Conservation (phyloP, 331 rosid genomes). For the Malus hybrid region DNA sequence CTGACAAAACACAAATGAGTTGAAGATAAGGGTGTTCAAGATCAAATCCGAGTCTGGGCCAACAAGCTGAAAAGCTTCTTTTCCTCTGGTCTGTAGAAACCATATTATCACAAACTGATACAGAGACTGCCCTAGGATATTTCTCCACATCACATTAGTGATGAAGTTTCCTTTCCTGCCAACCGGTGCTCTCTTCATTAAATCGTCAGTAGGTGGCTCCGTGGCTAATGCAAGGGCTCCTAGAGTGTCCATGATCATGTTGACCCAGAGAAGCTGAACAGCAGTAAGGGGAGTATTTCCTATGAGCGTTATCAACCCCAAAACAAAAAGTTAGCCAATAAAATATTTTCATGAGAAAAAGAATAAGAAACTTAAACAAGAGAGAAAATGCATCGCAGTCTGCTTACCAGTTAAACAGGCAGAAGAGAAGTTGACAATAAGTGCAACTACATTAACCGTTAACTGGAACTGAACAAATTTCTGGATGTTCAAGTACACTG, state of each 20-base stretch:
- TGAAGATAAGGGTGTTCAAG: slow-evolving; percentile 86
- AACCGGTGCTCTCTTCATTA: slow-evolving; percentile 90
- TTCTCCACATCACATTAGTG: slow-evolving; percentile 96
- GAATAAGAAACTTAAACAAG: neutral
- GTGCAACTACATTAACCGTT: slow-evolving; percentile 91
- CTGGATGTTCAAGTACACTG: slow-evolving; percentile 83
- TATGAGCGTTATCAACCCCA: slow-evolving; percentile 19
- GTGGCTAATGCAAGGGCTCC: slow-evolving; percentile 99
- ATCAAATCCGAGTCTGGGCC: slow-evolving; percentile 67
- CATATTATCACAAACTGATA: slow-evolving; percentile 80
- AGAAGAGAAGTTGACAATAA: slow-evolving; percentile 85
- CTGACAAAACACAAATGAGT: slow-evolving; percentile 94
- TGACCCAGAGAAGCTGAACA: slow-evolving; percentile 98
- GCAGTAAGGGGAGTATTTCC: slow-evolving; percentile 98
- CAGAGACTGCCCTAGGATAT: slow-evolving; percentile 80
- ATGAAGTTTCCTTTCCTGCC: slow-evolving; percentile 95
- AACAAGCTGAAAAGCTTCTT: slow-evolving; percentile 51
- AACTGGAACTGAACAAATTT: slow-evolving; percentile 97
- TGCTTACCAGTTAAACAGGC: slow-evolving; percentile 84
- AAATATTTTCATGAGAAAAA: neutral
- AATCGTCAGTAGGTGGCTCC: slow-evolving; percentile 75
- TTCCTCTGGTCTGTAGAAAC: slow-evolving; percentile 90
- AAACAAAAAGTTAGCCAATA: neutral
- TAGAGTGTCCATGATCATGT: slow-evolving; percentile 98
- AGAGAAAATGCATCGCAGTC: neutral